These are phyloP conservation scores for Dendrocalamus sinicus DNA, from an alignment of 176 grass and related monocot species.

Conservation along the genomic window DNA sequence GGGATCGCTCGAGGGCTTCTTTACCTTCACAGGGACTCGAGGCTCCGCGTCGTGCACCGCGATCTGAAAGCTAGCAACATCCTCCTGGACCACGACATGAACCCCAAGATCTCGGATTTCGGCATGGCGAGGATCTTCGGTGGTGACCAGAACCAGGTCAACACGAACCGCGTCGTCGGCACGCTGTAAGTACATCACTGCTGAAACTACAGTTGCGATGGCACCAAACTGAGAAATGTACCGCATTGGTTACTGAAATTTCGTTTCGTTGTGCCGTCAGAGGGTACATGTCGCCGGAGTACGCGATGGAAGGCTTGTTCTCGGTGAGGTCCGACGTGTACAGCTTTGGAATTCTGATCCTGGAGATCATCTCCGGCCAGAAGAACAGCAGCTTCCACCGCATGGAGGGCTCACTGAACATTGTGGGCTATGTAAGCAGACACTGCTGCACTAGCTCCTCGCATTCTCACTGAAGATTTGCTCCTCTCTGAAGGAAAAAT, in stretches of 20 bases:
- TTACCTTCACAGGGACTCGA: constrained; percentile 71
- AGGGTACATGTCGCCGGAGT: constrained; percentile 79
- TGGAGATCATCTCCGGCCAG: constrained; percentile 60
- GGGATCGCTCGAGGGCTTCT: constrained; percentile 62
- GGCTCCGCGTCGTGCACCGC: constrained; percentile 64
- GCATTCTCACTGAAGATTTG: background rate
- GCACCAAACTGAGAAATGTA: background rate
- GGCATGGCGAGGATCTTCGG: constrained; percentile 80
- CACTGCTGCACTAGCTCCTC: background rate
- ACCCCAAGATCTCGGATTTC: constrained; percentile 78
- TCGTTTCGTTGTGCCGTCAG: constrained; percentile 33
- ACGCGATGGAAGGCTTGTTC: constrained; percentile 76
- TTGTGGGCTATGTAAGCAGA: constrained; percentile 58
- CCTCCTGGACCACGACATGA: constrained; percentile 65
- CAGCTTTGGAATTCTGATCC: constrained; percentile 71
- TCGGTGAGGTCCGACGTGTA: constrained; percentile 70
- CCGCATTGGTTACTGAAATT: background rate
- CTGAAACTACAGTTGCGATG: background rate
- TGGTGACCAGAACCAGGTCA: constrained; percentile 58
- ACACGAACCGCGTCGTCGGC: constrained; percentile 70
- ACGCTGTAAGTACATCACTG: constrained; percentile 41
- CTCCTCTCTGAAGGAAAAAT: background rate
- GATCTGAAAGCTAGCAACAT: constrained; percentile 82
- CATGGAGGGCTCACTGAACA: constrained; percentile 52
- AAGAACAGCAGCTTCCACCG: constrained; percentile 64